Evolutionary conservation across 1,139 yeast genomes (phyloP).

Genomic region (Candida smagusa): DNA sequence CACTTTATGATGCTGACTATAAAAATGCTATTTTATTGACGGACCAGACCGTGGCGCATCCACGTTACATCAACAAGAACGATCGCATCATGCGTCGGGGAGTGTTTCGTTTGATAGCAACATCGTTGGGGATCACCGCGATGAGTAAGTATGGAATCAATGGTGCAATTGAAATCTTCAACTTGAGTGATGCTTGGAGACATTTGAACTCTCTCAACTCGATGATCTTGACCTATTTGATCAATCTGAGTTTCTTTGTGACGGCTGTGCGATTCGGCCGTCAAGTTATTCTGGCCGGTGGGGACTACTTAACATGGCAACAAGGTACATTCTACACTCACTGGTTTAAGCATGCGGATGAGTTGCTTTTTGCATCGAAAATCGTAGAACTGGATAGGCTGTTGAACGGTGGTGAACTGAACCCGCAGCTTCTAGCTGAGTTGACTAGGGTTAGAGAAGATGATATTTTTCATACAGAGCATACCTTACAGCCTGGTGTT

Average conservation of each 20-base stretch:
- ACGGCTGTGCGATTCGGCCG: conserved; percentile 60
- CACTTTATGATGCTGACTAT: conserved; percentile 59
- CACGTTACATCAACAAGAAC: conserved; percentile 40
- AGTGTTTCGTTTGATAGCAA: conserved; percentile 24
- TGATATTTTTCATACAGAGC: conserved; percentile 21
- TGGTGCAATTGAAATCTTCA: conserved; percentile 32
- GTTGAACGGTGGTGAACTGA: conserved; percentile 40
- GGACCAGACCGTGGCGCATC: conserved; percentile 60
- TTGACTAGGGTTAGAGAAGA: conserved; percentile 31
- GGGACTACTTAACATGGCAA: conserved; percentile 58
- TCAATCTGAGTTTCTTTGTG: conserved; percentile 60
- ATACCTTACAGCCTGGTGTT: conserved; percentile 31
- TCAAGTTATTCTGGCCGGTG: conserved; percentile 44
- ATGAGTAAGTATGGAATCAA: conserved; percentile 40
- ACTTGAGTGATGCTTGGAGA: conserved; percentile 34
- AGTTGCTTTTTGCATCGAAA: conserved; percentile 62
- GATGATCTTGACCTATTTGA: conserved; percentile 60
- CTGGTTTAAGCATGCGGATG: conserved; percentile 67
- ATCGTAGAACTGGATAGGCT: conserved; percentile 64
- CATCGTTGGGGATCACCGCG: conserved; percentile 34
- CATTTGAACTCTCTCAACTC: conserved; percentile 52
- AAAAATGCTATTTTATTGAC: conserved; percentile 54
- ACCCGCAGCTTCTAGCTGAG: conserved; percentile 35
- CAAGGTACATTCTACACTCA: conserved; percentile 63
- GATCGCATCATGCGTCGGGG: conserved; percentile 29